Evolutionary conservation across 768 basidiomycete species (phyloP).

Genomic region (Mycena filopes): DNA sequence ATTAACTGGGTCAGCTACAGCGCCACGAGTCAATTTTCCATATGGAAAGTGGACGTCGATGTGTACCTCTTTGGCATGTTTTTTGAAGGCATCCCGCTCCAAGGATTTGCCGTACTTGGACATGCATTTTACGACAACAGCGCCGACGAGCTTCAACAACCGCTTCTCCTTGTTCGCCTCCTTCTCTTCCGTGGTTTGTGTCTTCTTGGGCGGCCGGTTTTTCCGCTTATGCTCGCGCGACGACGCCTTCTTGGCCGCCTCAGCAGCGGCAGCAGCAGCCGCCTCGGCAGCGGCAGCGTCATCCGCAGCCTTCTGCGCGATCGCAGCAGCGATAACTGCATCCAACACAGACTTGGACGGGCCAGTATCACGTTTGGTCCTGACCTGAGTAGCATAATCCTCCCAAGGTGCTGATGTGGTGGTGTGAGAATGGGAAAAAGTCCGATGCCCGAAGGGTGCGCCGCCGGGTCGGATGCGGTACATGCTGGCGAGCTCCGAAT

Average conservation of each 20-base stretch:
- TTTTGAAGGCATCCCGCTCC: slow-evolving; percentile 88
- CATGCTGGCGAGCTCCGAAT: neutral
- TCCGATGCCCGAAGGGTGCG: neutral
- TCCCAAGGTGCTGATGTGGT: no score
- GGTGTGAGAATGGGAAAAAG: no score
- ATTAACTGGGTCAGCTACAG: slow-evolving; percentile 85
- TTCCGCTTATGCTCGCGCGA: slow-evolving; percentile 45
- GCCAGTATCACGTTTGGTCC: neutral
- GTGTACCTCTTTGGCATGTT: slow-evolving; percentile 92
- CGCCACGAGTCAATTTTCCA: slow-evolving; percentile 2
- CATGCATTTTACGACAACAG: slow-evolving; percentile 93
- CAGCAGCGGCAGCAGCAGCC: slow-evolving; percentile 41
- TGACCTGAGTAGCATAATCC: no score
- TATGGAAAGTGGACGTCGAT: neutral
- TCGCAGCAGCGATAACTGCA: slow-evolving; percentile 34
- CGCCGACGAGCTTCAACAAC: slow-evolving; percentile 83
- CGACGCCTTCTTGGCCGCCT: slow-evolving; percentile 25
- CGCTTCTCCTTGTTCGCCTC: slow-evolving; percentile 84
- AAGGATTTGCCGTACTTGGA: slow-evolving; percentile 85
- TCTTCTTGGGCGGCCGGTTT: slow-evolving; percentile 50
- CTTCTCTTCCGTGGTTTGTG: slow-evolving; percentile 63
- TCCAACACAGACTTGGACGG: neutral
- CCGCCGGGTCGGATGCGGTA: neutral
- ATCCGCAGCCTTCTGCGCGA: slow-evolving; percentile 40
- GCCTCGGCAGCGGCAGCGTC: slow-evolving; percentile 41